Evolutionary conservation across 2,329 filamentous ascomycete genomes (phyloP).

Genomic region (Emergomyces pasteurianus): DNA sequence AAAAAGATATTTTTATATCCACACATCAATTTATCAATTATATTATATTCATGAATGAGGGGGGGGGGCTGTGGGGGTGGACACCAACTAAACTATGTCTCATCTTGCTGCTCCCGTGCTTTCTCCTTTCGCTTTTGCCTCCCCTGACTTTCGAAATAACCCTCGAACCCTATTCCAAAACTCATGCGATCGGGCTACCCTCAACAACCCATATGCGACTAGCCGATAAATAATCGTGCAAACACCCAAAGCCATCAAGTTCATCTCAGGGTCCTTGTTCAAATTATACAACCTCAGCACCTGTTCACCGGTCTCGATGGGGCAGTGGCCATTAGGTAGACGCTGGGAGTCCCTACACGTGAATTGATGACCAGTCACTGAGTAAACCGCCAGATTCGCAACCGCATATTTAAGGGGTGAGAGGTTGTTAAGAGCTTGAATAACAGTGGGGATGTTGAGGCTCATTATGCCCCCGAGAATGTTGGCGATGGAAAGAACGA

Average conservation of each 20-base stretch:
- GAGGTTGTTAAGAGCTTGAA: conserved; percentile 59
- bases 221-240: conserved; percentile 55
- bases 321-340: conserved; percentile 49
- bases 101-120: too few relatives aligned
- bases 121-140: too few relatives aligned
- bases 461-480: conserved; percentile 61
- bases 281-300: conserved; percentile 57
- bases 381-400: conserved; percentile 55
- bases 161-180: conserved; percentile 5
- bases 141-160: too few relatives aligned
- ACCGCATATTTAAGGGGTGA: conserved; percentile 58
- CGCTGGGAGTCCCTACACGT: conserved; percentile 51
- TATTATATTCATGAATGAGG: too few relatives aligned
- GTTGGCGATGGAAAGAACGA: conserved; percentile 58
- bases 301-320: conserved; percentile 53
- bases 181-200: conserved; percentile 10
- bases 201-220: conserved; percentile 32
- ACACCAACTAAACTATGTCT: too few relatives aligned
- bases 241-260: conserved; percentile 51
- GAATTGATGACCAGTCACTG: conserved; percentile 49
- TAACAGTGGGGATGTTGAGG: conserved; percentile 55
- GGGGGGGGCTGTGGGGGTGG: too few relatives aligned
- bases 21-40: too few relatives aligned
- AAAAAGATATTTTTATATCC: too few relatives aligned
- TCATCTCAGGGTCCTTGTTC: conserved; percentile 48